Evolutionary conservation across 2,329 filamentous ascomycete species (phyloP).

Genomic region (Emmonsia crescens): DNA sequence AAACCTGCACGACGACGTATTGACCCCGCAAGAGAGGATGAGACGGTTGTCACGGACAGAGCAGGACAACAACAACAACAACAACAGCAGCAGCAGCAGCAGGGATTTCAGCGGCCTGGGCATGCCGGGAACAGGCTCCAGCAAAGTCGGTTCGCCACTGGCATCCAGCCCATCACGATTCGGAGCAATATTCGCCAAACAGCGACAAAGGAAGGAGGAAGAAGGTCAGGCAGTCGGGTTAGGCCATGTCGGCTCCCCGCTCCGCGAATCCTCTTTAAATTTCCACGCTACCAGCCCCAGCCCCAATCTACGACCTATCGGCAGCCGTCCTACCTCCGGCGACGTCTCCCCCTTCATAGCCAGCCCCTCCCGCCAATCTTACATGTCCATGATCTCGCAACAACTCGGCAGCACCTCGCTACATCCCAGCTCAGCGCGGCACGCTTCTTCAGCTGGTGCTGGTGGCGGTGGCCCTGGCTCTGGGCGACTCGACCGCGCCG

Average conservation of each 20-base stretch:
- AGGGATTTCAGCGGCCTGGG: conserved; percentile 42
- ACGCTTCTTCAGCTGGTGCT: conserved; percentile 22
- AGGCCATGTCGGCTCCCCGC: conserved; percentile 54
- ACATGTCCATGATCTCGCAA: conserved; percentile 52
- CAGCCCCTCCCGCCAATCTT: conserved; percentile 46
- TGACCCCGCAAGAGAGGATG: conserved; percentile 51
- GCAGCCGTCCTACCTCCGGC: conserved; percentile 36
- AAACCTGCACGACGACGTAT: conserved; percentile 51
- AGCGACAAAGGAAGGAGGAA: conserved; percentile 41
- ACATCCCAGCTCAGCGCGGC: conserved; percentile 32
- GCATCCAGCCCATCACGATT: conserved; percentile 54
- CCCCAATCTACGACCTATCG: conserved; percentile 42
- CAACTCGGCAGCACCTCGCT: conserved; percentile 39
- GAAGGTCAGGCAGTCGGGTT: conserved; percentile 40
- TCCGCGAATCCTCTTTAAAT: conserved; percentile 50
- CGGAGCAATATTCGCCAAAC: conserved; percentile 47
- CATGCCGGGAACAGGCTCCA: conserved; percentile 38
- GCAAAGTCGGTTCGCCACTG: conserved; percentile 45
- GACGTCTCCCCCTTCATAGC: conserved; percentile 43
- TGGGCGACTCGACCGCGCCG: conserved; percentile 30
- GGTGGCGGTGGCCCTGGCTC: conserved; percentile 15
- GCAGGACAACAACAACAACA: conserved; percentile 37
- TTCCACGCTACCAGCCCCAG: conserved; percentile 31
- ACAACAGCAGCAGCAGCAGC: conserved; percentile 31
- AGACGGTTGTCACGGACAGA: conserved; percentile 50